phyloP scores from a whole-genome alignment of 805 yeast genomes.

The Starmera quercuum region DNA sequence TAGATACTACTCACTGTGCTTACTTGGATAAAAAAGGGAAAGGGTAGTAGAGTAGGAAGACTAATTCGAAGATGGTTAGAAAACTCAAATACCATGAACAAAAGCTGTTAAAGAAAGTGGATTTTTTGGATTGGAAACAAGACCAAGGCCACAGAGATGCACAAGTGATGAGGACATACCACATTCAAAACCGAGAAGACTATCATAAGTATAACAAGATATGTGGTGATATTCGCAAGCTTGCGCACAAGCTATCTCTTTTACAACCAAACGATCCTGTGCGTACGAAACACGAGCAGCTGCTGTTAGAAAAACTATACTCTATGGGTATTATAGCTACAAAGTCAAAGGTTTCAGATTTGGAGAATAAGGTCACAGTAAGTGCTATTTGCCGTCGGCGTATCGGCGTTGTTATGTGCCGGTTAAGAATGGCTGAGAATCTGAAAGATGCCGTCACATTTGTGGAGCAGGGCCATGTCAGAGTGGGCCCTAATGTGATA shows the following conservation, averaged over 20 bases:
- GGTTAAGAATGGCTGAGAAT: constrained; percentile 89
- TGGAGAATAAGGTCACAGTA: constrained; percentile 88
- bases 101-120: constrained; percentile 90
- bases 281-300: constrained; percentile 81
- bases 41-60: no score
- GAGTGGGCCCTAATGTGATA: constrained; percentile 93
- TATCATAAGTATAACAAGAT: constrained; percentile 89
- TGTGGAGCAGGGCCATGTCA: constrained; percentile 94
- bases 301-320: constrained; percentile 79
- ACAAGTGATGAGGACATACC: constrained; percentile 93
- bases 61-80: constrained; percentile 56
- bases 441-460: constrained; percentile 84
- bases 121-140: constrained; percentile 95
- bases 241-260: constrained; percentile 79
- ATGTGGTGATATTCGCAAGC: constrained; percentile 84
- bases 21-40: no score
- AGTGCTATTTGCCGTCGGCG: constrained; percentile 89
- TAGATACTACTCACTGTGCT: no score
- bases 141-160: constrained; percentile 93
- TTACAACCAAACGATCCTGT: constrained; percentile 84
- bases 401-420: constrained; percentile 89
- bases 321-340: constrained; percentile 84
- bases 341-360: constrained; percentile 83
- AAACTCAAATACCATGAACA: constrained; percentile 91
- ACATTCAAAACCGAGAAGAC: constrained; percentile 90